phyloP scores from a whole-genome alignment of 202 grass and related monocot species.

The Eragrostis tef region DNA sequence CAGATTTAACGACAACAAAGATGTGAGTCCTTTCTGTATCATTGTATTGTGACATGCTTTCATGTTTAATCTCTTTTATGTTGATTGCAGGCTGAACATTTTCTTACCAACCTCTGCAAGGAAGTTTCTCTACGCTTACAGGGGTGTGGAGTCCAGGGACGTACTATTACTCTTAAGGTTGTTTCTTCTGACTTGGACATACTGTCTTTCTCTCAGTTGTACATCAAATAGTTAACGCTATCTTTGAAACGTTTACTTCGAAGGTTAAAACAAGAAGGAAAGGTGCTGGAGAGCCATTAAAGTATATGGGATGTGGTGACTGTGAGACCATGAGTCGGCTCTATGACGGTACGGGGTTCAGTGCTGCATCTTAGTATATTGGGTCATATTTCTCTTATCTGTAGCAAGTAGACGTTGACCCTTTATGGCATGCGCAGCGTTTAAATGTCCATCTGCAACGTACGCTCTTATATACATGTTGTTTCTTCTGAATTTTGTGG shows the following conservation, averaged over 20 bases:
- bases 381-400: slow-evolving; percentile 22
- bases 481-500: slow-evolving; percentile 30
- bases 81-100: slow-evolving; percentile 71
- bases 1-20: slow-evolving; percentile 79
- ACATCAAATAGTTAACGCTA: slow-evolving; percentile 26
- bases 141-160: slow-evolving; percentile 88
- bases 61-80: slow-evolving; percentile 33
- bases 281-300: slow-evolving; percentile 83
- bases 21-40: slow-evolving; percentile 61
- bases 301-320: slow-evolving; percentile 96
- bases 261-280: slow-evolving; percentile 90
- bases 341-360: slow-evolving; percentile 65
- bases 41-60: slow-evolving; percentile 13
- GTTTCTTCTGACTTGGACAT: slow-evolving; percentile 31
- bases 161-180: slow-evolving; percentile 94
- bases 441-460: slow-evolving; percentile 35
- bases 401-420: background rate
- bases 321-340: slow-evolving; percentile 84
- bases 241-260: slow-evolving; percentile 49
- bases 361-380: slow-evolving; percentile 19
- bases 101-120: slow-evolving; percentile 90
- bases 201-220: slow-evolving; percentile 30
- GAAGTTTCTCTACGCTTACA: slow-evolving; percentile 86
- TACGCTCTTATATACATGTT: background rate
- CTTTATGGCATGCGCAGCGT: slow-evolving; percentile 3